Conservation (phyloP, 257 asterid species). For the Penstemon newberryi region DNA sequence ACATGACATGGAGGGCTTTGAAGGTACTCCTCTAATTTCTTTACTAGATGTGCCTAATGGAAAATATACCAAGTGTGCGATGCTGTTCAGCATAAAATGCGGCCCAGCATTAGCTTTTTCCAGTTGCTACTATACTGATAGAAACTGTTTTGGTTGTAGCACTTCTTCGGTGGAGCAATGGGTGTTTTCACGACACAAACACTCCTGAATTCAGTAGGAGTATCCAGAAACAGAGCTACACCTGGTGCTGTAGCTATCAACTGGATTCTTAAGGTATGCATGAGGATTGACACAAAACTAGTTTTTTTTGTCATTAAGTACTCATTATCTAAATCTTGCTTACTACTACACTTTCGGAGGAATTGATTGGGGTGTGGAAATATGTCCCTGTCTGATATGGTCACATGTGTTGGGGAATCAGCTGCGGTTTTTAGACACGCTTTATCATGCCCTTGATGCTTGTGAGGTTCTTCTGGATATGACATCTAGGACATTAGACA, state of each 20-base stretch:
- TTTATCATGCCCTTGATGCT: not conserved
- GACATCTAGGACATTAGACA: not conserved
- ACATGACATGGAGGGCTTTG: conserved; percentile 98
- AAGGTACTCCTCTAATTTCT: conserved; percentile 51
- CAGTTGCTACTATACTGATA: conserved; percentile 22
- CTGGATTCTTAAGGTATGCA: conserved; percentile 95
- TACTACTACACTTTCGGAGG: not conserved
- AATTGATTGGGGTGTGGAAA: conserved; percentile 6
- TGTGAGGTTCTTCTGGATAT: not conserved
- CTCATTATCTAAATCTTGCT: not conserved
- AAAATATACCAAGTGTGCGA: not conserved
- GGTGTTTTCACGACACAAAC: conserved; percentile 98
- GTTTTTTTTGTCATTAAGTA: conserved; percentile 14
- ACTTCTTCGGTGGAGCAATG: conserved; percentile 99
- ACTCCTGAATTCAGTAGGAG: conserved; percentile 83
- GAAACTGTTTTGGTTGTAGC: conserved; percentile 48
- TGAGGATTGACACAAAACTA: conserved; percentile 1
- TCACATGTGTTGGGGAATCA: conserved; percentile 1
- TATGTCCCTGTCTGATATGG: not conserved
- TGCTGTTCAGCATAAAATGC: conserved; percentile 2
- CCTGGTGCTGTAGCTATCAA: conserved; percentile 96
- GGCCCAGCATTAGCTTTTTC: conserved; percentile 18
- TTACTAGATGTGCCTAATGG: not conserved
- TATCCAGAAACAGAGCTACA: conserved; percentile 55
- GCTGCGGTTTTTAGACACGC: not conserved